Evolutionary conservation across 441 rosid species (phyloP), one percentile per base, ranked within the genome.

Genomic region (Erodium moschatum): DNA sequence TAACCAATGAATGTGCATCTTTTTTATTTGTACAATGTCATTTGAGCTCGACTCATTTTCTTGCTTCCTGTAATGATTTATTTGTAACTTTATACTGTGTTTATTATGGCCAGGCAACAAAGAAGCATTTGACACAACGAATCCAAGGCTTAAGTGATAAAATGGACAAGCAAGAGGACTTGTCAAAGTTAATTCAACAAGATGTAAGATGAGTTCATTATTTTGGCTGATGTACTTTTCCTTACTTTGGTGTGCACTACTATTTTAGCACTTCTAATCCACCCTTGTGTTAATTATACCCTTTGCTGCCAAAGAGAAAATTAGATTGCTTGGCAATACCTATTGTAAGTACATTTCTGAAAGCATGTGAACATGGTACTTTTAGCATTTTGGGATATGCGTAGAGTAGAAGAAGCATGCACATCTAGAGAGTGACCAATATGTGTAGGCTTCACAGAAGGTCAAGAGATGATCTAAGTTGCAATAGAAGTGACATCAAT

Each of bases 81-180:
- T 11, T 6, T 65, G 50, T 35, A 16, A 40, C 31, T 42, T 68
- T 69, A 69, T 7, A 69, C 52, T 35, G 35, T 21, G 33, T 67
- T 74, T 35, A 24, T 27, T 19, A 79, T 81, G 67, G 44, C 73
- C 80, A 94, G 99, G 85, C 82, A 60, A 95, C 94, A 60, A 94
- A 90, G 84, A 84, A 73, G 78, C 97, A 94, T 83, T 79, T 94
- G 78, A 82, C 91, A 9, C 92, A 94, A 69, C 78, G 92, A 66
- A 88, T 94, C 68, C 87, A 83, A 73, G 83, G 76, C 75, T 81
- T 90, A 83, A 92, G 81, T 65, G 89, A 88, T 80, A 94, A 90
- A 84, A 80, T 90, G 86, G 97, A 89, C 52, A 78, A 72, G 73
- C 96, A 91, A 70, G 86, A 84, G 78, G 90, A 84, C 80, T 79